A percentile compares a stretch with the other conserved stretches of the same genome.
Conservation (phyloP, 176 grass and related monocot species). For the Triticum timopheevii region DNA sequence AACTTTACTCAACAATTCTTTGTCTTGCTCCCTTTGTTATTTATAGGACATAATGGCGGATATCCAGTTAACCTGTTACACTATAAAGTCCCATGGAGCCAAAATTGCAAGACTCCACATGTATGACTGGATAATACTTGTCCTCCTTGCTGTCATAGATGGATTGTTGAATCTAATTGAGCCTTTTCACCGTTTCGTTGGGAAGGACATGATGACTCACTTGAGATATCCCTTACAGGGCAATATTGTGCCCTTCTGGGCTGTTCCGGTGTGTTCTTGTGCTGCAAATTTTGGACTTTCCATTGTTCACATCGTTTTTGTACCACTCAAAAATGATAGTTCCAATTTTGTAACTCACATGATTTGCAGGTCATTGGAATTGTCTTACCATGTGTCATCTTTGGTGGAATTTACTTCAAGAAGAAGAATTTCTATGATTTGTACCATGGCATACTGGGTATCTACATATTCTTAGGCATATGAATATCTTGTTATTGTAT, state of each 20-base stretch:
- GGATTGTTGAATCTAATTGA: conserved; percentile 70
- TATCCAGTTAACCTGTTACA: conserved; percentile 55
- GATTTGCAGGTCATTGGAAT: conserved; percentile 77
- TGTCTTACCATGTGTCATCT: conserved; percentile 55
- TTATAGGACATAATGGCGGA: conserved; percentile 62
- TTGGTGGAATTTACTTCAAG: conserved; percentile 80
- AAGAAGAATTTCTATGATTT: conserved; percentile 95
- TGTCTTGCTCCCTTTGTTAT: conserved; percentile 21
- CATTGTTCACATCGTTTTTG: conserved; percentile 19
- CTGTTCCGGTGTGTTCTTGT: conserved; percentile 63
- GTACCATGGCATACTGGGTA: conserved; percentile 94
- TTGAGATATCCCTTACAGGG: conserved; percentile 72
- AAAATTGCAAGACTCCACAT: conserved; percentile 62
- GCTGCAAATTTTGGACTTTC: conserved; percentile 7
- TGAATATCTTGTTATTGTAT: neutral
- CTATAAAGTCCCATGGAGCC: conserved; percentile 69
- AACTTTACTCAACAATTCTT: conserved; percentile 8
- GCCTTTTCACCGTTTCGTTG: conserved; percentile 83
- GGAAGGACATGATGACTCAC: conserved; percentile 86
- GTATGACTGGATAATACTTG: conserved; percentile 89
- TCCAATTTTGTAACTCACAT: conserved; percentile 6
- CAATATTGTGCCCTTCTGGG: conserved; percentile 84
- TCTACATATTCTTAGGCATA: conserved; percentile 15
- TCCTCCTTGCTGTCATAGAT: conserved; percentile 62
- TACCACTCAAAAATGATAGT: neutral